These are phyloP conservation scores for Talaromyces sp. DNA, from an alignment of 2,329 filamentous ascomycete species.

Conservation along the genomic window DNA sequence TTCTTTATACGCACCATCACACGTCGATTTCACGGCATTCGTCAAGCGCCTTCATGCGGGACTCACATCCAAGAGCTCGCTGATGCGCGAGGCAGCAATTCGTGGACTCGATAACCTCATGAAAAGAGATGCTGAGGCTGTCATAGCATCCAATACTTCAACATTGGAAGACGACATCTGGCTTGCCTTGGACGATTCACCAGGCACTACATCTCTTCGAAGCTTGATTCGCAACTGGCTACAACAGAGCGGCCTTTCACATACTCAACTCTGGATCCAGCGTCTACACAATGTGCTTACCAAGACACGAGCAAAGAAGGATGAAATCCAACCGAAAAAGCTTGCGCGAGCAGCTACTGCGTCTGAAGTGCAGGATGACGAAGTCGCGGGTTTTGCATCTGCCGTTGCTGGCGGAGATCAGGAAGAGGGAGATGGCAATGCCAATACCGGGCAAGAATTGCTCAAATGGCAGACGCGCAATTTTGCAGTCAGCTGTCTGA, in stretches of 20 bases:
- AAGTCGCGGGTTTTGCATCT: conserved; percentile 92
- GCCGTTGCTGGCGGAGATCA: conserved; percentile 62
- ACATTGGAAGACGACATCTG: conserved; percentile 89
- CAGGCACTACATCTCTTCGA: conserved; percentile 74
- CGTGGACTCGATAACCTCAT: conserved; percentile 92
- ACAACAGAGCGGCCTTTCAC: conserved; percentile 76
- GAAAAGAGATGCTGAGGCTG: conserved; percentile 83
- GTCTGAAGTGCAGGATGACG: conserved; percentile 89
- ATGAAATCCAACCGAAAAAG: conserved; percentile 43
- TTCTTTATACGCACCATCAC: conserved; percentile 83
- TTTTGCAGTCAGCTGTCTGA: conserved; percentile 87
- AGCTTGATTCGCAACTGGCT: conserved; percentile 93
- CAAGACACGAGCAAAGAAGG: conserved; percentile 71
- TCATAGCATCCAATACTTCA: conserved; percentile 70
- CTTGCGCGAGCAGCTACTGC: conserved; percentile 47
- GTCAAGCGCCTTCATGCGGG: conserved; percentile 78
- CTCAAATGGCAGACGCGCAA: conserved; percentile 93
- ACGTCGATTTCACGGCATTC: conserved; percentile 81
- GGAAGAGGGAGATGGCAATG: conserved; percentile 52
- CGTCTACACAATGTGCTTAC: conserved; percentile 85
- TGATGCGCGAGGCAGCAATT: conserved; percentile 75
- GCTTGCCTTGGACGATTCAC: conserved; percentile 77
- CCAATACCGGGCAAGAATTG: conserved; percentile 71
- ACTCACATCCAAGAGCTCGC: conserved; percentile 65
- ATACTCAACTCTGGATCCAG: conserved; percentile 83